phyloP scores from a whole-genome alignment of 805 yeast species.

The Candida jianshihensis region DNA sequence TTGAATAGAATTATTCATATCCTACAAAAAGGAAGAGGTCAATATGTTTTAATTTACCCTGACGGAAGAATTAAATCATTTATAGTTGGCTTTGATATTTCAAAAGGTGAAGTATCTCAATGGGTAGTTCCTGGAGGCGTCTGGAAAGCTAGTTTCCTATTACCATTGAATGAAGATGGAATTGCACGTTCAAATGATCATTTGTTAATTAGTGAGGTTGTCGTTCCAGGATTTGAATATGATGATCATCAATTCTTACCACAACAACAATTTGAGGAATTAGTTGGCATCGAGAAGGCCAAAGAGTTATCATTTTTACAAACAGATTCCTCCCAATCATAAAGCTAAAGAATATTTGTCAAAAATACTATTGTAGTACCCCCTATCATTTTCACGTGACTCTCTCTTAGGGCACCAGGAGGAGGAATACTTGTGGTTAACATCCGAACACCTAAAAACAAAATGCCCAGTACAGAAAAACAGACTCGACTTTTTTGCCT shows the following conservation, averaged over 20 bases:
- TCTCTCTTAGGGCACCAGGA: too few relatives aligned
- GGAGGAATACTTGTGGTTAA: too few relatives aligned
- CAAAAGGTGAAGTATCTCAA: conserved; percentile 43
- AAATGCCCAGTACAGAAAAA: too few relatives aligned
- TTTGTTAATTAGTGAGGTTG: conserved; percentile 47
- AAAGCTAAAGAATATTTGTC: background rate
- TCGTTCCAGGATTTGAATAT: conserved; percentile 56
- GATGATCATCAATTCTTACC: conserved; percentile 43
- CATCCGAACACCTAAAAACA: too few relatives aligned
- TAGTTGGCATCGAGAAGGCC: conserved; percentile 34
- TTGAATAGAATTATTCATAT: conserved; percentile 49
- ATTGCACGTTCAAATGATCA: conserved; percentile 28
- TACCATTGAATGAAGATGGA: conserved; percentile 29
- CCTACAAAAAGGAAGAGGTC: conserved; percentile 49
- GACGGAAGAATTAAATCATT: conserved; percentile 42
- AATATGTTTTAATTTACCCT: conserved; percentile 46
- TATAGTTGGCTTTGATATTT: conserved; percentile 43
- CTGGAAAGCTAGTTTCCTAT: conserved; percentile 47
- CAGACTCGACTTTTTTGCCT: too few relatives aligned
- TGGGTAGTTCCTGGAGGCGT: conserved; percentile 62
- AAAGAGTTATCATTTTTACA: conserved; percentile 31
- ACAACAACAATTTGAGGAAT: conserved; percentile 24
- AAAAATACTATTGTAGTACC: background rate
- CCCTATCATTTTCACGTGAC: too few relatives aligned
- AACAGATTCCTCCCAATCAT: background rate